Percentiles rank a stretch among this genome's conserved stretches.
Evolutionary conservation across 176 grass and related monocot species (phyloP).

Genomic region (Oryza rufipogon): DNA sequence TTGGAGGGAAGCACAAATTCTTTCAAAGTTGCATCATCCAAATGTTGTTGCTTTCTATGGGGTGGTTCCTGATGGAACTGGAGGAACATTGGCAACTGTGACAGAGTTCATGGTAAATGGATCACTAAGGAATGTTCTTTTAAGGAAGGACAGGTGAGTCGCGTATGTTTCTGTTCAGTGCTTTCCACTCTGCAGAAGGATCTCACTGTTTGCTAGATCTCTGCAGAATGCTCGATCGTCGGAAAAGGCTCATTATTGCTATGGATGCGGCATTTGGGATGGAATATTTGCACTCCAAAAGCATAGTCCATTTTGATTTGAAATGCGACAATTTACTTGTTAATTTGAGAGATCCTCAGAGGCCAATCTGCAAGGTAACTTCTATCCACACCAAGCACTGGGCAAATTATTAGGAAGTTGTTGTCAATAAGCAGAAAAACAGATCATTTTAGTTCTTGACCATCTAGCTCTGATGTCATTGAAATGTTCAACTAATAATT

Average conservation of each 20-base stretch:
- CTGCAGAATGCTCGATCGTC: constrained; percentile 75
- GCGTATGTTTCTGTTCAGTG: constrained; percentile 14
- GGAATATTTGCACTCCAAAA: constrained; percentile 98
- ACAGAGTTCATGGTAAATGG: constrained; percentile 98
- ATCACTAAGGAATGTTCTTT: constrained; percentile 87
- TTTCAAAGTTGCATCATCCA: constrained; percentile 96
- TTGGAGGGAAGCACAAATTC: constrained; percentile 96
- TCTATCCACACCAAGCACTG: constrained; percentile 18
- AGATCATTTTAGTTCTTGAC: background rate
- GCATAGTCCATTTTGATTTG: constrained; percentile 98
- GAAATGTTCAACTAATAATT: constrained; percentile 26
- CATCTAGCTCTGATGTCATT: constrained; percentile 10
- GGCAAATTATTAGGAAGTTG: background rate
- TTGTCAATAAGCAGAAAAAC: constrained; percentile 24
- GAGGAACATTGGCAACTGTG: constrained; percentile 91
- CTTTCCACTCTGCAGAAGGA: constrained; percentile 32
- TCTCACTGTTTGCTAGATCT: constrained; percentile 49
- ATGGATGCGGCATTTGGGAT: constrained; percentile 99
- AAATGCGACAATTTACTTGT: constrained; percentile 97
- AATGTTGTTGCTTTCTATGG: constrained; percentile 97
- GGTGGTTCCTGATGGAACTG: constrained; percentile 94
- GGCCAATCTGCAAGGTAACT: constrained; percentile 98
- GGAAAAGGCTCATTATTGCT: constrained; percentile 89
- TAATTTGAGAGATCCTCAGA: constrained; percentile 88
- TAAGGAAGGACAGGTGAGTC: constrained; percentile 83